A percentile compares a stretch with the other conserved stretches of the same genome.
These are phyloP conservation scores for Trapa bicornis DNA, from an alignment of 345 rosid genomes.

Conservation along the genomic window DNA sequence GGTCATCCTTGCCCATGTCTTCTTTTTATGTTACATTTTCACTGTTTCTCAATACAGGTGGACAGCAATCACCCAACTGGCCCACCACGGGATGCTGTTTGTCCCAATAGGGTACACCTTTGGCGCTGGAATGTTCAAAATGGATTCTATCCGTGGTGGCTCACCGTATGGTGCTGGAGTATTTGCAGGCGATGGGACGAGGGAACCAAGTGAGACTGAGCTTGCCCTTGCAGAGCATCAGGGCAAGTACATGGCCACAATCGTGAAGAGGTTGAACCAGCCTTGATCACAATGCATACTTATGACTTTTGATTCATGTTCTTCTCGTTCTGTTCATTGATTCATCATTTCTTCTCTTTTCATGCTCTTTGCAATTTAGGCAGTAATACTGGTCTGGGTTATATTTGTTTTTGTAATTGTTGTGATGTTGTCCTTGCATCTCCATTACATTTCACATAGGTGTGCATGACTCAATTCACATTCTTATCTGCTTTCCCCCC, in stretches of 20 bases:
- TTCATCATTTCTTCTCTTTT: not conserved
- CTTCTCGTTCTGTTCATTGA: conserved; percentile 4
- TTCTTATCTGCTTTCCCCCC: too few species aligned
- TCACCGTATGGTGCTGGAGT: conserved; percentile 60
- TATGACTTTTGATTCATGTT: not conserved
- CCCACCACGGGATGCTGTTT: conserved; percentile 51
- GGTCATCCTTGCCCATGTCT: not conserved
- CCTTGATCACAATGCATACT: conserved; percentile 1
- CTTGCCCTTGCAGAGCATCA: conserved; percentile 50
- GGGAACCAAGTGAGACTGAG: conserved; percentile 36
- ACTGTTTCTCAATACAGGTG: conserved; percentile 30
- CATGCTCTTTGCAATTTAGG: not conserved
- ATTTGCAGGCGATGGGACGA: conserved; percentile 43
- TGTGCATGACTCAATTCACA: not conserved
- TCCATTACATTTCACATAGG: not conserved
- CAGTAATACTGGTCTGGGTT: not conserved
- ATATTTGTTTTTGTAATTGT: not conserved
- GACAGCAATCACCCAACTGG: conserved; percentile 55
- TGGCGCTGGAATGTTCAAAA: conserved; percentile 44
- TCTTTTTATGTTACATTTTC: not conserved
- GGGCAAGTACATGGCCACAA: conserved; percentile 48
- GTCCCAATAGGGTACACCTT: conserved; percentile 57
- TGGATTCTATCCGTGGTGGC: conserved; percentile 42
- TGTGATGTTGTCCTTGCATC: not conserved
- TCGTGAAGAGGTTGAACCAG: conserved; percentile 33